These are phyloP conservation scores for Chaetomiaceae sp. DNA, from an alignment of 2,329 filamentous ascomycete species.

Conservation along the genomic window DNA sequence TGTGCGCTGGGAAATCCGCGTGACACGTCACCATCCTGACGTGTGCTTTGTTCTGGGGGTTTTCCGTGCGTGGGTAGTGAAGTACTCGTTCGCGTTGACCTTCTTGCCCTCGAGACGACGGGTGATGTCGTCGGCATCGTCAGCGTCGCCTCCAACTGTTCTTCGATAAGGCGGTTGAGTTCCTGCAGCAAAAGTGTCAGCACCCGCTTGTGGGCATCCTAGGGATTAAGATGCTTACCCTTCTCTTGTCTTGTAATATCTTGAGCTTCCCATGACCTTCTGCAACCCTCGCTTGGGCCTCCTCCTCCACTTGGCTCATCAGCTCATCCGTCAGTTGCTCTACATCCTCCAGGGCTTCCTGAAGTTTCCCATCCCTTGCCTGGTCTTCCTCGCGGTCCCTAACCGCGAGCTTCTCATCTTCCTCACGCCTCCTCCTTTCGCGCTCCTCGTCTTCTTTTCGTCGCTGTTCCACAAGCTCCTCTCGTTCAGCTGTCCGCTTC, in stretches of 20 bases:
- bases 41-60: background rate
- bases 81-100: conserved; percentile 13
- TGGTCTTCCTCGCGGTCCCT: conserved; percentile 31
- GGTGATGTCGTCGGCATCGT: conserved; percentile 28
- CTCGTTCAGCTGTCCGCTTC: conserved; percentile 31
- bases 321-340: conserved; percentile 36
- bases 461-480: conserved; percentile 34
- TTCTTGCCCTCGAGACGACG: conserved; percentile 23
- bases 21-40: background rate
- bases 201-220: background rate
- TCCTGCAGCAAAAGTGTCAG: conserved; percentile 31
- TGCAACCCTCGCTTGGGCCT: conserved; percentile 47
- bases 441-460: conserved; percentile 41
- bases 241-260: conserved; percentile 16
- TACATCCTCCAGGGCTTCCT: conserved; percentile 29
- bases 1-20: too few species aligned
- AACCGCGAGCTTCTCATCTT: conserved; percentile 35
- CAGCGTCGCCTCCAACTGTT: conserved; percentile 35
- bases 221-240: conserved; percentile 13
- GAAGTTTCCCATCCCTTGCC: conserved; percentile 30
- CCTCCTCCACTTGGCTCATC: conserved; percentile 42
- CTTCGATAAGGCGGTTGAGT: conserved; percentile 41
- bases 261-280: conserved; percentile 55
- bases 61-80: background rate
- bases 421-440: conserved; percentile 32